Evolutionary conservation across 2,329 filamentous ascomycete species (phyloP).

Genomic region (Trichophyton verrucosum): DNA sequence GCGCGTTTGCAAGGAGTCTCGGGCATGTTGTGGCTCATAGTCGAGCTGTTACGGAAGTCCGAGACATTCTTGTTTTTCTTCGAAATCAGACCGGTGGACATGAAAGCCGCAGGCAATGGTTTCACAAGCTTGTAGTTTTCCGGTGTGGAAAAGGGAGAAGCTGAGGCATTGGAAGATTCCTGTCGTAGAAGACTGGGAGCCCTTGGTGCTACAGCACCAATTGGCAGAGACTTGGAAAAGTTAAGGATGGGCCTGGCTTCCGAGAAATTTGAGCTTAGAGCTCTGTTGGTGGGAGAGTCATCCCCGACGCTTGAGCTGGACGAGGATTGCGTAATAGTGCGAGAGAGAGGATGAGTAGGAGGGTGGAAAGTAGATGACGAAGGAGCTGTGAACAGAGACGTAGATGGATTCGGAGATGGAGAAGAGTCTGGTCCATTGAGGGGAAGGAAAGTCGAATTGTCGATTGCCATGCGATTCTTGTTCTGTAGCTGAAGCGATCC

Average conservation of each 20-base stretch:
- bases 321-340: constrained; percentile 75
- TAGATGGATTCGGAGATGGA: constrained; percentile 48
- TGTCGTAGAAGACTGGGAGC: constrained; percentile 33
- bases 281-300: constrained; percentile 55
- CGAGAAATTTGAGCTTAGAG: constrained; percentile 40
- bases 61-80: constrained; percentile 84
- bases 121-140: constrained; percentile 63
- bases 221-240: constrained; percentile 66
- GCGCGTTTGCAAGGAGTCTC: constrained; percentile 95
- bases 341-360: constrained; percentile 66
- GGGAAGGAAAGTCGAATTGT: constrained; percentile 57
- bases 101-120: constrained; percentile 71
- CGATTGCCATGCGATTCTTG: constrained; percentile 62
- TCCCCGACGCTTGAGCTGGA: constrained; percentile 66
- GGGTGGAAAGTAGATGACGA: constrained; percentile 24
- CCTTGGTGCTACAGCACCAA: constrained; percentile 42
- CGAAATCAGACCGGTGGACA: constrained; percentile 86
- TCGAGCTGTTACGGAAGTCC: constrained; percentile 38
- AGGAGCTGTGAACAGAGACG: constrained; percentile 28
- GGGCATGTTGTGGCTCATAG: constrained; percentile 58
- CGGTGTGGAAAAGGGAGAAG: constrained; percentile 56
- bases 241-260: constrained; percentile 41
- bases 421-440: constrained; percentile 49
- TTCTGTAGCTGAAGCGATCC: constrained; percentile 39
- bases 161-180: constrained; percentile 38